These are phyloP conservation scores for Exserohilum rostratum DNA, from an alignment of 2,329 filamentous ascomycete species.

Conservation along the genomic window DNA sequence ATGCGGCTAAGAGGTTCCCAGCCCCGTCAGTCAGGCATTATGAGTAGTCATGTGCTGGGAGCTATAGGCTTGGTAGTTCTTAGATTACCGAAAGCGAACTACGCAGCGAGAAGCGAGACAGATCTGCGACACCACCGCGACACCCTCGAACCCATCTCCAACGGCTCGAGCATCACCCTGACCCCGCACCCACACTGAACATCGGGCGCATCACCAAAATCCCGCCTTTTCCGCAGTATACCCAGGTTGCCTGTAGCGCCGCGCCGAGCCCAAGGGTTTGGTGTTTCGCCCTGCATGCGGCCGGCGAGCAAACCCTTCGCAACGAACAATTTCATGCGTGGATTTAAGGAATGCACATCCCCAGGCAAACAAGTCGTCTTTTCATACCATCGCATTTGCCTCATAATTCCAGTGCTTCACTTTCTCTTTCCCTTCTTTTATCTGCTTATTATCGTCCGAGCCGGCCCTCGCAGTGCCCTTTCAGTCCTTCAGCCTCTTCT, in stretches of 20 bases:
- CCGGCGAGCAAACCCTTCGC: slow-evolving; percentile 28
- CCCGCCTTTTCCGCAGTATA: slow-evolving; percentile 36
- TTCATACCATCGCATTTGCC: slow-evolving; percentile 19
- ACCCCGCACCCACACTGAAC: slow-evolving; percentile 23
- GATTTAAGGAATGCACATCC: slow-evolving; percentile 45
- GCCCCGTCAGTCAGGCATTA: slow-evolving; percentile 33
- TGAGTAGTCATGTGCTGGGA: slow-evolving; percentile 22
- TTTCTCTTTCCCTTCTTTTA: slow-evolving; percentile 40
- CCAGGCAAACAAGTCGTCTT: slow-evolving; percentile 10
- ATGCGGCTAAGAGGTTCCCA: slow-evolving; percentile 37
- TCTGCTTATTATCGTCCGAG: slow-evolving; percentile 43
- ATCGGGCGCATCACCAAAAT: slow-evolving; percentile 33
- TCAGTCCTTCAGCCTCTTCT: slow-evolving; percentile 38
- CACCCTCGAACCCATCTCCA: slow-evolving; percentile 41
- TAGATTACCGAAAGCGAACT: slow-evolving; percentile 29
- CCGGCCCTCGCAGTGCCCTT: slow-evolving; percentile 51
- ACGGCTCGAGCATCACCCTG: slow-evolving; percentile 40
- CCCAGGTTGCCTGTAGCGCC: slow-evolving; percentile 32
- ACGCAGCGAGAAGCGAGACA: slow-evolving; percentile 43
- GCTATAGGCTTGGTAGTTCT: slow-evolving; percentile 30
- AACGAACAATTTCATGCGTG: slow-evolving; percentile 47
- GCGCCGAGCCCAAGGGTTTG: slow-evolving; percentile 42
- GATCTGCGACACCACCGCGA: slow-evolving; percentile 46
- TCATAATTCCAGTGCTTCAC: slow-evolving; percentile 45
- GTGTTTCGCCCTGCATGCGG: slow-evolving; percentile 47